Evolutionary conservation across 345 rosid species (phyloP), one percentile per base, ranked within the genome.

Genomic region (Lepidium sativum): DNA sequence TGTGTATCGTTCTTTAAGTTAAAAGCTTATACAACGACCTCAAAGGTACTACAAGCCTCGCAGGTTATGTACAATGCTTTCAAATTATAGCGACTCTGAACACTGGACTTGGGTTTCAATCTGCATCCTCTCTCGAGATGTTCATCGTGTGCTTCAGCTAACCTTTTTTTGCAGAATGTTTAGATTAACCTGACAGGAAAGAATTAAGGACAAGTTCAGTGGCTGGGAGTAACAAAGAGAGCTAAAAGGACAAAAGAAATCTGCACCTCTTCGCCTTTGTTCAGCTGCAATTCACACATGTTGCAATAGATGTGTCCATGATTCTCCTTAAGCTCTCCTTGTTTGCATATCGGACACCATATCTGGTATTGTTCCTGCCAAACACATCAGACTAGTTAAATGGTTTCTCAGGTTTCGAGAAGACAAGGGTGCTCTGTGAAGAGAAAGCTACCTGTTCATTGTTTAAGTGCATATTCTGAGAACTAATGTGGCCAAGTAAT

Each of bases 321-420:
- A 65, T 81, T 82, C 79, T 90, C 97, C 68, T 59, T 79, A 81
- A 94, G 63, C 79, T 75, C 81, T 63, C 97, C 97, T 74, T 74
- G 79, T 80, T 80, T 86, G 77, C 96, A 94, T 44, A 88, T 74
- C 50, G 97, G 99, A 75, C 96, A 94, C 97, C 99, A 94, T 42
- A 77, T 80, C 76, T 77, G 78, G 56, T 79, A 74, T 48, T 34
- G 48, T 51, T 65, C 83, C 94, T 72, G 34, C 18, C 14, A 40
- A 45, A 23, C 17, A 71, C 38, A 57, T 45, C 11, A 64, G 6
- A 32, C 23, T 18, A 49, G 33, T 42, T 43, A 51, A 60, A 14
- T 42, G 10, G 33, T 32, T 72, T 58, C 17, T 59, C 13, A 37
- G 33, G 60, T 38, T 56, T 32, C 23, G 4, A 58, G 32, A 58